A percentile compares a stretch with the other conserved stretches of the same genome.
Evolutionary conservation across 139 green algal species (phyloP).

Genomic region (Dunaliella sp.): DNA sequence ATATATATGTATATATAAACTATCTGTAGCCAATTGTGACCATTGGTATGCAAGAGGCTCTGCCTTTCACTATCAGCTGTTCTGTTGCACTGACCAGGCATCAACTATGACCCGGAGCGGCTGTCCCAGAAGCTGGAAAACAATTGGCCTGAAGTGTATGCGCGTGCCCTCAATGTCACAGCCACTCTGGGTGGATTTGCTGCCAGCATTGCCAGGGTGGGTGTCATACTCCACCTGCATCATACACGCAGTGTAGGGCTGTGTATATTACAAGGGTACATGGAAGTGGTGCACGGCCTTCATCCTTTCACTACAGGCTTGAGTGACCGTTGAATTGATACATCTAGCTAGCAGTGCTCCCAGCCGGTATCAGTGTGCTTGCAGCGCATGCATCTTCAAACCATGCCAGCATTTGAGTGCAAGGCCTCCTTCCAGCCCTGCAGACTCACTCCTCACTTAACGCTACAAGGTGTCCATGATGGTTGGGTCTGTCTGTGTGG

Average conservation of each 20-base stretch:
- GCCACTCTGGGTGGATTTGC: constrained; percentile 68
- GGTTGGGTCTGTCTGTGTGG: no score
- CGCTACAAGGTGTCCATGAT: no score
- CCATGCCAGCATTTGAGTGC: background rate
- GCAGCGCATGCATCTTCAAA: background rate
- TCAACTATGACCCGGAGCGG: constrained; percentile 75
- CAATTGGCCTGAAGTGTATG: constrained; percentile 55
- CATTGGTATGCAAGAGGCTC: background rate
- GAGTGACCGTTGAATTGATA: background rate
- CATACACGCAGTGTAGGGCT: no score
- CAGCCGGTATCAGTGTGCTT: background rate
- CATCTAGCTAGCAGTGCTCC: background rate
- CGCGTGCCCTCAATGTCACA: constrained; percentile 51
- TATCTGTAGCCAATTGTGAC: background rate
- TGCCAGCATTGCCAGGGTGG: constrained; percentile 35
- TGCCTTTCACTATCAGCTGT: background rate
- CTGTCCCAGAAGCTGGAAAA: constrained; percentile 52
- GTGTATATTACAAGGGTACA: background rate
- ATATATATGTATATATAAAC: background rate
- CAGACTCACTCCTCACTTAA: no score
- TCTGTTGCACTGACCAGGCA: background rate
- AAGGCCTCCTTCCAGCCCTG: no score
- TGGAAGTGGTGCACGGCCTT: background rate
- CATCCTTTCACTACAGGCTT: background rate
- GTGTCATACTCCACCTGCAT: no score